Evolutionary conservation across 2,329 filamentous ascomycete species (phyloP), one percentile per base, ranked within the genome.

Genomic region (Fusarium devonianum): DNA sequence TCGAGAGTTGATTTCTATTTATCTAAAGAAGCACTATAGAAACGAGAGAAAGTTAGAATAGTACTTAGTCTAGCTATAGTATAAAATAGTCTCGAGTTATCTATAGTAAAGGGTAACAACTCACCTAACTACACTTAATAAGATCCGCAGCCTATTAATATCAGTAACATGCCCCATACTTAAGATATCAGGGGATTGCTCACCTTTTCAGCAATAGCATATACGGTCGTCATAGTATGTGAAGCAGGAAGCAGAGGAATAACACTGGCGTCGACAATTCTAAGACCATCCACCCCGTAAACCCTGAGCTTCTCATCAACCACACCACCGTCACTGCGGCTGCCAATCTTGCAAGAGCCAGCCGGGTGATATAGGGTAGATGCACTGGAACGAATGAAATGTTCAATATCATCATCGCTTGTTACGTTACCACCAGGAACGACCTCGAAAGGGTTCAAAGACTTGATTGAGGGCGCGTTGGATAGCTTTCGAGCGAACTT

Each of bases 261-360:
- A 7, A 70, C 23, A 22, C 64, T 67, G 1, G 68, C 68, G 26
- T 70, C 68, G 2, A 68, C 51, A 1, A 70, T 58, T 3, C 67
- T 58, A 6, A 70, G 41, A 0, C 56, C 53, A 10, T 49, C 44
- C 0, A 70, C 60, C 2, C 69, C 68, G n/a, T 70, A 68, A 0
- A 71, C 69, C 0, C 58, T 51, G 1, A 71, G 60, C 7, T 62
- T 49, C 12, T 59, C 44, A 18, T 71, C 67, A 4, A 71, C 67
- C 0, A 71, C 69, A 4, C 71, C 71, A 1, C 62, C 68, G n/a
- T n/a, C n/a, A n/a, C n/a, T n/a, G n/a, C 67, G 66, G 7, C 71
- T 72, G 41, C 78, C 65, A 70, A 80, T 78, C 42, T 62, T 55
- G 19, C 51, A 56, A 2, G 60, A 54, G 0, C 60, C 60, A 7